Evolutionary conservation across 352 stramenopile genomes (phyloP), one percentile per base, ranked within the genome.

Genomic region (Phytophthora pluvialis): DNA sequence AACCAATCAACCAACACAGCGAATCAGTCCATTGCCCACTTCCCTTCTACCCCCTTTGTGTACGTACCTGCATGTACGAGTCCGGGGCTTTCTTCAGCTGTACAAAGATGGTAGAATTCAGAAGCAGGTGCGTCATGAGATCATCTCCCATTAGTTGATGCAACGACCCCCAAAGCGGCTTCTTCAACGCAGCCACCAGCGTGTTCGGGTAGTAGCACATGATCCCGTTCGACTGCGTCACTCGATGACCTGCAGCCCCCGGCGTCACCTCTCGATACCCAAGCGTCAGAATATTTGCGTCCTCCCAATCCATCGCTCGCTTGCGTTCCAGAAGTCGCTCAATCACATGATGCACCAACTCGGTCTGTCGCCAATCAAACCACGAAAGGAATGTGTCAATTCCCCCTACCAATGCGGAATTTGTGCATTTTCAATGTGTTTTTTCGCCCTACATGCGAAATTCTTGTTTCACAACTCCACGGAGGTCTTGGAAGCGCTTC

Each of bases 201-300:
- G 83, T 90, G 64, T 94, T 94, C 5, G 86, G 86, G 46, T 83
- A 88, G 50, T 85, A 86, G 63, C 80, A 90, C 67, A 92, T 75
- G 43, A 94, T 65, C 21, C 60, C 69, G 36, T 93, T 89, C 33
- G 78, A 85, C 40, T 81, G 75, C 36, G 73, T 60, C 9, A 91
- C 60, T 12, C 63, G 81, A 40, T 93, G 81, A 1, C 85, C 85
- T 5, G 60, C 53, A 25, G 68, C 61, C 8, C 70, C 77, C 0
- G 78, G 81, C 0, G 72, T 62, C 3, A 70, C 75, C 48, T 90
- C 71, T 51, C 73, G 77, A 65, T 91, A 94, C 5, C 86, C 86
- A 7, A 93, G 73, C 4, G 82, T 83, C 15, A 94, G 66, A 10
- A 94, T 47, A 39, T 94, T 91, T 21, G 72, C 70, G 29, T 89